Evolutionary conservation across 345 rosid species (phyloP).

Genomic region (Pseudoturritis turrita): DNA sequence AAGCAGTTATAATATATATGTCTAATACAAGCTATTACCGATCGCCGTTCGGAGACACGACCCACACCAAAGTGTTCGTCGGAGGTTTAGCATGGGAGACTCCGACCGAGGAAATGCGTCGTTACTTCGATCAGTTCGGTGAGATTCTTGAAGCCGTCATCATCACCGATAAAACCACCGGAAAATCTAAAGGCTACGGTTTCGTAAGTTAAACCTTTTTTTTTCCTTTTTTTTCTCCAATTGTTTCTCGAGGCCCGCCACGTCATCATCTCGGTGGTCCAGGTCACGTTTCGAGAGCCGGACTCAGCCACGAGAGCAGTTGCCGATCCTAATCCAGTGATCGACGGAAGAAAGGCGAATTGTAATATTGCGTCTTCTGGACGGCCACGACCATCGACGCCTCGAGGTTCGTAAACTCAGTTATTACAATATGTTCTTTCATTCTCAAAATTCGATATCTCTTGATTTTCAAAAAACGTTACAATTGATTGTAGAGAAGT

Average conservation of each 20-base stretch:
- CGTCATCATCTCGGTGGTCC: slow-evolving; percentile 8
- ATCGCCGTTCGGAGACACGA: slow-evolving; percentile 92
- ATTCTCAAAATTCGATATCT: no score
- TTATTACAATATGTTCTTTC: no score
- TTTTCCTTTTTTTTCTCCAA: neutral
- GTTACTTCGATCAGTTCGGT: slow-evolving; percentile 82
- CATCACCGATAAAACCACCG: slow-evolving; percentile 73
- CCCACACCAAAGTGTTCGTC: slow-evolving; percentile 78
- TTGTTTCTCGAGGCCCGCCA: neutral
- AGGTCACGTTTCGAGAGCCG: slow-evolving; percentile 91
- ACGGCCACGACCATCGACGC: slow-evolving; percentile 78
- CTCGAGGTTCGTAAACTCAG: slow-evolving; percentile 48
- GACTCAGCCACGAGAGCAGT: slow-evolving; percentile 86
- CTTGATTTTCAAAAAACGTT: no score
- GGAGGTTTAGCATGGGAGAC: slow-evolving; percentile 99
- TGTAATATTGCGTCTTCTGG: slow-evolving; percentile 92
- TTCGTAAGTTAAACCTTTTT: slow-evolving; percentile 54
- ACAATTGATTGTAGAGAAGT: no score
- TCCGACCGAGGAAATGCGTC: slow-evolving; percentile 76
- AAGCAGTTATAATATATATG: slow-evolving; percentile 8
- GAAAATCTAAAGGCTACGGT: slow-evolving; percentile 94
- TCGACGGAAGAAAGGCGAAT: slow-evolving; percentile 88
- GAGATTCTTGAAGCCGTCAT: slow-evolving; percentile 97
- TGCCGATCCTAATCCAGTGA: slow-evolving; percentile 72
- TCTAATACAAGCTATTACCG: slow-evolving; percentile 47